These are phyloP conservation scores for Articulospora tetracladia DNA, from an alignment of 495 filamentous ascomycete species.

Conservation along the genomic window DNA sequence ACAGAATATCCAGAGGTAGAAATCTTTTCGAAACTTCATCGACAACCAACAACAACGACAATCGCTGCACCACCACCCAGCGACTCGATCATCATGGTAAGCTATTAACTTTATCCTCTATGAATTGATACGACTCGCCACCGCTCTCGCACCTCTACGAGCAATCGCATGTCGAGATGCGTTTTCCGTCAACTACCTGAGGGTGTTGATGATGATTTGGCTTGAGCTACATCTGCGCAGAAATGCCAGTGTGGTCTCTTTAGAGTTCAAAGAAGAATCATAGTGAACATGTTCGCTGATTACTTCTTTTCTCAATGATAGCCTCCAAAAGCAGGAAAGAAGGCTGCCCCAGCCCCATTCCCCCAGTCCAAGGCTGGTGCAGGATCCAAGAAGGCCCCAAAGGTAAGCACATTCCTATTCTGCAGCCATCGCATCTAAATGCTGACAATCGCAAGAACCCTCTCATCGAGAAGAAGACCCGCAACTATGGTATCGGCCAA, in stretches of 20 bases:
- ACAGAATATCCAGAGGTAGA: slow-evolving; percentile 11
- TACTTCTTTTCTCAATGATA: slow-evolving; percentile 99
- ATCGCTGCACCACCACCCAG: slow-evolving; percentile 24
- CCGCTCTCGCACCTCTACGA: slow-evolving; percentile 30
- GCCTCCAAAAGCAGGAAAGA: slow-evolving; percentile 97
- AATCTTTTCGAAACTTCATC: slow-evolving; percentile 21
- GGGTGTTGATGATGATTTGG: slow-evolving; percentile 70
- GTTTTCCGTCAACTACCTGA: slow-evolving; percentile 45
- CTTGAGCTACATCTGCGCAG: slow-evolving; percentile 69
- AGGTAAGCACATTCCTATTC: slow-evolving; percentile 59
- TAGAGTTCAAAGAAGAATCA: slow-evolving; percentile 90
- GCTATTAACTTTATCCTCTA: slow-evolving; percentile 19
- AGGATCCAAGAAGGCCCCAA: slow-evolving; percentile 82
- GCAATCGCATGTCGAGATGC: slow-evolving; percentile 39
- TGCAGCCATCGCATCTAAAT: slow-evolving; percentile 2
- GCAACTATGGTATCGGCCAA: slow-evolving; percentile 99
- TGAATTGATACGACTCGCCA: slow-evolving; percentile 24
- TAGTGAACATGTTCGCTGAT: slow-evolving; percentile 83
- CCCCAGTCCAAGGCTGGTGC: slow-evolving; percentile 84
- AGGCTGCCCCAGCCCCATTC: slow-evolving; percentile 93
- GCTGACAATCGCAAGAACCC: slow-evolving; percentile 71
- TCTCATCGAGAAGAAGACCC: slow-evolving; percentile 93
- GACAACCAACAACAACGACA: slow-evolving; percentile 26
- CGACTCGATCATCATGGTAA: slow-evolving; percentile 31
- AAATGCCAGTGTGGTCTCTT: slow-evolving; percentile 66